Evolutionary conservation across 768 basidiomycete species (phyloP), one percentile per base, ranked within the genome.

Genomic region (Mycena polygramma): DNA sequence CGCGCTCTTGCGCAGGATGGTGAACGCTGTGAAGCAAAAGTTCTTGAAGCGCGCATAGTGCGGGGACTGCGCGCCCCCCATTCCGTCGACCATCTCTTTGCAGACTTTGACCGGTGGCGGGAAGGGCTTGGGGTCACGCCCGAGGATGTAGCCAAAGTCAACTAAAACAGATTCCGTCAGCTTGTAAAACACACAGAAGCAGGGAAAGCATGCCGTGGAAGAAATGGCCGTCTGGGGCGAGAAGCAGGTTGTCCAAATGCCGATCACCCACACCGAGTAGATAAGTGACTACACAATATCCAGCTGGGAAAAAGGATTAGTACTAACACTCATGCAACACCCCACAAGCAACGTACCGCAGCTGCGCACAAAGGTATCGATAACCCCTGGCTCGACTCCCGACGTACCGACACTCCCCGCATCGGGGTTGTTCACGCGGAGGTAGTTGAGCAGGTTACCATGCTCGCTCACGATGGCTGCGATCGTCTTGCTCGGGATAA

Each of bases 51-150:
- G 92, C 30, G 91, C 89, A 80, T 98, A 98, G 79, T 99, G 97
- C n/a, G 93, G 89, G 8, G 96, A 97, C 76, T 94, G 90, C 1
- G 94, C 91, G 14, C 98, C 97, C n/a, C 98, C 98, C 96, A 99
- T 97, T 14, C 94, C 97, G 78, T 99, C 98, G 0, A 99, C 95
- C 98, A 99, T 99, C 78, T 99, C 98, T 77, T 97, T 97, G 82
- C 97, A 98, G 48, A 99, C 94, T 79, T 99, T 99, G 73, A 99
- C 97, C 15, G 96, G 94, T 8, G 98, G 98, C 2, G 98, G 97
- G 78, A 97, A 97, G 0, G 96, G 95, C 77, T 99, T 99, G 0
- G 98, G 98, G 78, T 99, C 98, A 3, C 96, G 92, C 4, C 98
- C 98, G 17, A 99, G 88, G 75, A 99, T 99, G 80, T 98, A 99